Conservation (phyloP, 495 filamentous ascomycete genomes). For the Talaromyces liani region DNA sequence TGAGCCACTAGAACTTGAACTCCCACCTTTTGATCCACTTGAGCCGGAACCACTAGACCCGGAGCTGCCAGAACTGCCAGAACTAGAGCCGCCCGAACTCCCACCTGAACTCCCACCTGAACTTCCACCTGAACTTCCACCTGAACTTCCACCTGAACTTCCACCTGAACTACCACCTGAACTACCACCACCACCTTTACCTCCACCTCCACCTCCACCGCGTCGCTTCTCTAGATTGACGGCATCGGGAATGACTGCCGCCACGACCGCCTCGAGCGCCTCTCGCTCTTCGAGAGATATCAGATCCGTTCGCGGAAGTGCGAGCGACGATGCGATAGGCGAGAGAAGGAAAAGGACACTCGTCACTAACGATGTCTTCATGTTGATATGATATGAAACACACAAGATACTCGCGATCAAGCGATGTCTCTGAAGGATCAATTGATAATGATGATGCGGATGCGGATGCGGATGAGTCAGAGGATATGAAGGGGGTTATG, state of each 20-base stretch:
- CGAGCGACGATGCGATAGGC: slow-evolving; percentile 20
- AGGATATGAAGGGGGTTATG: not conserved
- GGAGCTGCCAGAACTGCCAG: slow-evolving; percentile 8
- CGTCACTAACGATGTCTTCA: slow-evolving; percentile 25
- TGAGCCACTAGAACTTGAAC: slow-evolving; percentile 15
- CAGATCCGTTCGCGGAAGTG: slow-evolving; percentile 18
- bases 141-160: slow-evolving; percentile 17
- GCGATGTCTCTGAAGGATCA: not conserved
- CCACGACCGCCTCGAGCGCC: slow-evolving; percentile 12
- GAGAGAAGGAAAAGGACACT: slow-evolving; percentile 23
- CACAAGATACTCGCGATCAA: not conserved
- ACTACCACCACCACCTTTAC: slow-evolving; percentile 22
- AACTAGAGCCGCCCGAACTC: slow-evolving; percentile 12
- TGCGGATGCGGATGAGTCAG: not conserved
- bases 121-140: slow-evolving; percentile 19
- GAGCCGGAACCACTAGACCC: slow-evolving; percentile 15
- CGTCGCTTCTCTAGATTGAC: slow-evolving; percentile 39
- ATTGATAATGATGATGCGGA: not conserved
- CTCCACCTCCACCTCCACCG: slow-evolving; percentile 33
- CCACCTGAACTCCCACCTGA: slow-evolving; percentile 16
- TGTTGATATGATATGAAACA: slow-evolving; percentile 8
- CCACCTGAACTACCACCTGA: slow-evolving; percentile 17
- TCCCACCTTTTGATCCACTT: slow-evolving; percentile 15
- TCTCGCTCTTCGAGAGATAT: slow-evolving; percentile 16
- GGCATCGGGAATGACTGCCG: slow-evolving; percentile 9